Base-by-base conservation (phyloP, 1,284 basidiomycete species). In the Retiboletus fuscus region DNA sequence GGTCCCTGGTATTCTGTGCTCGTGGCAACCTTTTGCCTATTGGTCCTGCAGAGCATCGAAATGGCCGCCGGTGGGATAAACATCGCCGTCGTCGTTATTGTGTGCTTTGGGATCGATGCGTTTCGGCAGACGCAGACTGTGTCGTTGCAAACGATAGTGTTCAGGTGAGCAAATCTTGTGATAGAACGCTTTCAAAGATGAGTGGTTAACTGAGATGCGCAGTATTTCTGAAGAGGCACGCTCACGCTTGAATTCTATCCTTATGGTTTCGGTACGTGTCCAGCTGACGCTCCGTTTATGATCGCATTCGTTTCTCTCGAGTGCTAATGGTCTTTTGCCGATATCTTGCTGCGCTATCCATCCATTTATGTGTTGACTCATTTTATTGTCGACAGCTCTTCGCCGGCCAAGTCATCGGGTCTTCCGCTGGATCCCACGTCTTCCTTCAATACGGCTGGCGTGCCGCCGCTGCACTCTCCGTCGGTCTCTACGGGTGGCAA, bases 1-100 rank as follows among this genome's bases (percentile, higher is more conserved):
- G 85, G 91, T 1, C 88, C 90, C 1, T 94, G 92, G 92, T 87
- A 88, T 67, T 88, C 89, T 11, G 86, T 91, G 26, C 83, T 93
- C 18, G 75, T 89, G 15, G 86, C 87, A 11, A 84, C 90, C 13
- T 47, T 85, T 34, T 78, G 82, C 62, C 79, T 87, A 11, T 71
- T 87, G 24, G 74, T 84, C 49, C 86, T 89, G 75, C 79, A 88
- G 70, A 79, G 83, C 44, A 84, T 93, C 1, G 87, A 92, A 73
- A 84, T 85, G 7, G 90, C 84, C 4, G 93, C 88, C 0, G 90
- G 90, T 20, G 88, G 89, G 1, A 84, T 89, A 64, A 86, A 88
- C 74, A 85, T 92, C 41, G 88, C 84, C 3, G 91, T 90, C 3
- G 88, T 92, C 13, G 75, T 87, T 34, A 78, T 89, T 43, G 81